Base-by-base conservation (phyloP, 208 protist genomes). In the Leishmania guyanensis region DNA sequence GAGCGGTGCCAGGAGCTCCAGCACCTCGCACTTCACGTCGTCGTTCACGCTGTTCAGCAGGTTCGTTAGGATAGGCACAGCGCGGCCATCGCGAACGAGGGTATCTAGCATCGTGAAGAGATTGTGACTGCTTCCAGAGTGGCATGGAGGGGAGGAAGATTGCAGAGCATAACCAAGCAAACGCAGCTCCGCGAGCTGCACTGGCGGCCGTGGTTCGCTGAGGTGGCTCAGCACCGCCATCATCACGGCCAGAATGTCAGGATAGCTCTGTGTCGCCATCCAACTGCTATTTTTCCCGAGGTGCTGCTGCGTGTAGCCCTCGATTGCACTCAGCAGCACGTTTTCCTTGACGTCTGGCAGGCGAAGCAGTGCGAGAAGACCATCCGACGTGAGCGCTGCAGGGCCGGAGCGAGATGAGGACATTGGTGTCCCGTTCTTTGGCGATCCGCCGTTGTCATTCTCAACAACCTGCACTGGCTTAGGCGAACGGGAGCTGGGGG, bases 1-100 rank as follows among this genome's bases (percentile, higher is more conserved):
- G 22, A 98, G 85, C 39, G 92, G 88, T 33, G 89, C 92, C 22
- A 98, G 81, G 48, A 83, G 94, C 79, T 95, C 90, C 20, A 96
- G 84, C 46, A 90, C 93, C 78, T 97, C 96, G 81, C 91, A 95
- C 84, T 98, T 98, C 17, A 98, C 90, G 64, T 96, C 91, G 68
- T 98, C 95, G 82, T 98, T 98, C n/a, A 97, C 93, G 72, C 93
- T 97, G 64, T 85, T 91, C n/a, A 98, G 86, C 48, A 97, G 85
- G 58, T 84, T 88, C 36, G 86, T 91, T 26, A 97, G 84, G 46
- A 88, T 82, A 0, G 82, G 68, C 8, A 97, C 83, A 20, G 84
- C 89, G 26, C 86, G 62, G 3, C 87, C 89, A 48, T 95, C 84
- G 16, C 84, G 65, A 17, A 96, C 64, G 12, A 97, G 86, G 9